Evolutionary conservation across 139 green algal species (phyloP).

Genomic region (Monoraphidium neglectum): DNA sequence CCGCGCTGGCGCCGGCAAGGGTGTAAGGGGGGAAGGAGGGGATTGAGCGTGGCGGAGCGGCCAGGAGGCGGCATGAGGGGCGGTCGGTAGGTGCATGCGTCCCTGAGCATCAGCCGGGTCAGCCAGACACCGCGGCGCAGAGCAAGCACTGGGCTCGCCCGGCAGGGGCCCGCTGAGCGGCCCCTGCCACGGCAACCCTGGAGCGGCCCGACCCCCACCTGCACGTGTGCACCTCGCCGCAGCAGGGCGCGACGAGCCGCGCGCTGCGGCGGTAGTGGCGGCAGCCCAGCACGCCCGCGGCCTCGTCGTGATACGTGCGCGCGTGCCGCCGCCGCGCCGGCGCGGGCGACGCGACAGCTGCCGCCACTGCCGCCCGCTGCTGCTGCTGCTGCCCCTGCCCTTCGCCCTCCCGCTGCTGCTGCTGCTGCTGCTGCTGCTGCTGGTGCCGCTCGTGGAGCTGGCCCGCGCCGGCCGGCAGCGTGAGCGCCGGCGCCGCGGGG

Average conservation of each 20-base stretch:
- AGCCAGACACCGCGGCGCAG: no score
- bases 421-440: conserved; percentile 7
- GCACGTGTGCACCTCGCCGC: conserved; percentile 78
- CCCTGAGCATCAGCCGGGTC: no score
- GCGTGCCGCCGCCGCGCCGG: not conserved
- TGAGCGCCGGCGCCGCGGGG: not conserved
- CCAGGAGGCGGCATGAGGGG: no score
- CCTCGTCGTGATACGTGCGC: conserved; percentile 48
- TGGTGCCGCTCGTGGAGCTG: not conserved
- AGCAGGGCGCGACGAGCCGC: conserved; percentile 92
- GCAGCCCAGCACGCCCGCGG: conserved; percentile 57
- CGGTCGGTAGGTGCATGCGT: no score
- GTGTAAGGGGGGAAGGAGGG: no score
- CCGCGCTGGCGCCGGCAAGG: no score
- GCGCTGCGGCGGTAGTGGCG: conserved; percentile 70
- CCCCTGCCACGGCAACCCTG: no score
- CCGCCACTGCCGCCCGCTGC: conserved; percentile 8
- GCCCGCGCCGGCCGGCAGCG: no score
- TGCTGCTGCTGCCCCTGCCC: conserved; percentile 15
- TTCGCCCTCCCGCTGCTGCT: not conserved
- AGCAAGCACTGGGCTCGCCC: no score
- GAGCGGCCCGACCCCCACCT: conserved; percentile 53
- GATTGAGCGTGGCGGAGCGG: no score
- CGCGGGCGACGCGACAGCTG: not conserved
- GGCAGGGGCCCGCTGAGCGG: no score